These are phyloP conservation scores for Powellomyces hirtus DNA, from an alignment of 192 early-diverging fungal species.

Conservation along the genomic window DNA sequence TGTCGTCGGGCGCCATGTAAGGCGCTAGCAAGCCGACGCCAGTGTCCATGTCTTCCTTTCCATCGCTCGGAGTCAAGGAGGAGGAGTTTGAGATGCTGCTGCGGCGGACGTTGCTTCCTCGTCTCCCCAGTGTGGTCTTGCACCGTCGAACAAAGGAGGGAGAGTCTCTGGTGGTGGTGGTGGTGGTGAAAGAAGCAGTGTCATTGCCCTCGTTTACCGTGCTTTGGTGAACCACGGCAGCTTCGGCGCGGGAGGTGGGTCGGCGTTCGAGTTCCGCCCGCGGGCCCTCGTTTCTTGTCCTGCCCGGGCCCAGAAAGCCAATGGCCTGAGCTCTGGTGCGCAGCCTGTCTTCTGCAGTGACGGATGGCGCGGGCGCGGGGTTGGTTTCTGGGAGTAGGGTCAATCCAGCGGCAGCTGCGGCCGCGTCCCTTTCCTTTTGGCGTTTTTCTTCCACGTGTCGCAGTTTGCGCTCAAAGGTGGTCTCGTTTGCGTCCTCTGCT, in stretches of 20 bases:
- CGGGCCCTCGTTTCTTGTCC: background rate
- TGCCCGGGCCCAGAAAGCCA: constrained; percentile 3
- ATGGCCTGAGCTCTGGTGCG: background rate
- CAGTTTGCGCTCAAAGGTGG: constrained; percentile 34
- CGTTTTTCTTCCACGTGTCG: constrained; percentile 18
- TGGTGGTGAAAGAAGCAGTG: background rate
- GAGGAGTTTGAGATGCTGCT: background rate
- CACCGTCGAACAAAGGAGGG: background rate
- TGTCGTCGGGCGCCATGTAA: background rate
- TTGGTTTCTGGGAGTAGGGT: background rate
- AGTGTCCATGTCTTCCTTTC: background rate
- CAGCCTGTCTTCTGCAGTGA: background rate
- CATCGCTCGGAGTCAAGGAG: background rate
- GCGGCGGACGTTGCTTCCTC: background rate
- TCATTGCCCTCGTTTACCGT: background rate
- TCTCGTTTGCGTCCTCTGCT: constrained; percentile 30
- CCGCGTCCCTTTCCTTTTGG: background rate
- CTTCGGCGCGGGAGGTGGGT: constrained; percentile 11
- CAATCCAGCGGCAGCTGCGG: background rate
- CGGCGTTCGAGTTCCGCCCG: constrained; percentile 5
- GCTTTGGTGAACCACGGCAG: constrained; percentile 3
- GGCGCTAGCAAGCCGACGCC: background rate
- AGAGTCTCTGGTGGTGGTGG: too few species aligned
- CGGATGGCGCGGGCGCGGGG: background rate
- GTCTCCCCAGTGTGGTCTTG: constrained; percentile 4